phyloP scores from a whole-genome alignment of 2,329 filamentous ascomycete genomes.

The Botryosphaeria dothidea region DNA sequence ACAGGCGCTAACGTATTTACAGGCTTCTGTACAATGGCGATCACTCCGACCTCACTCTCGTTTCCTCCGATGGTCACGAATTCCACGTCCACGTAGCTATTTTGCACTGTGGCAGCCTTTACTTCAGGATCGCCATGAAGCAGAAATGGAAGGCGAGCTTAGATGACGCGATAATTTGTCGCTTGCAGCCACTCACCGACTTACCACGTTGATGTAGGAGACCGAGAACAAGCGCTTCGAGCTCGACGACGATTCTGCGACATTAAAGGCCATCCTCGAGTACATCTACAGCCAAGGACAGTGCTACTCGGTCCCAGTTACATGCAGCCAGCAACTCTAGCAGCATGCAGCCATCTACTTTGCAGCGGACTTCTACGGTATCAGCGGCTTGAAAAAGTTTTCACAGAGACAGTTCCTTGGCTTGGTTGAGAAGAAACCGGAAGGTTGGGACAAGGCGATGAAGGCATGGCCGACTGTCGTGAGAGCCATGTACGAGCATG shows the following conservation, averaged over 20 bases:
- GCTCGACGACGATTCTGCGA: neutral
- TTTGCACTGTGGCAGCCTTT: neutral
- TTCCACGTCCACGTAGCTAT: neutral
- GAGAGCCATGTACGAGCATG: neutral
- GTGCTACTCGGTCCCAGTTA: no score
- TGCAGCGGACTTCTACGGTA: no score
- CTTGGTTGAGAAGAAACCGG: no score
- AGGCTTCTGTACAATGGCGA: neutral
- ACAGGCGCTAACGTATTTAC: no score
- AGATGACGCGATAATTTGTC: no score
- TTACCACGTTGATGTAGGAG: neutral
- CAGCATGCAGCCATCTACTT: no score
- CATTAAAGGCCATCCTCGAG: neutral
- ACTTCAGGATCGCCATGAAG: neutral
- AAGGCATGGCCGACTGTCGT: no score
- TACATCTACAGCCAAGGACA: neutral
- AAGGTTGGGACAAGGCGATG: no score
- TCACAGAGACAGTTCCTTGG: no score
- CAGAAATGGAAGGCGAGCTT: neutral
- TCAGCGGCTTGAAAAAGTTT: no score
- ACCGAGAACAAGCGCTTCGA: neutral
- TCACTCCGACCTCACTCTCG: neutral
- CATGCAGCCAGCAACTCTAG: no score
- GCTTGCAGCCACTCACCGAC: neutral
- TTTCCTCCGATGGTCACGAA: neutral